Conservation (phyloP, 257 asterid genomes). For the Solanum medicagineum region DNA sequence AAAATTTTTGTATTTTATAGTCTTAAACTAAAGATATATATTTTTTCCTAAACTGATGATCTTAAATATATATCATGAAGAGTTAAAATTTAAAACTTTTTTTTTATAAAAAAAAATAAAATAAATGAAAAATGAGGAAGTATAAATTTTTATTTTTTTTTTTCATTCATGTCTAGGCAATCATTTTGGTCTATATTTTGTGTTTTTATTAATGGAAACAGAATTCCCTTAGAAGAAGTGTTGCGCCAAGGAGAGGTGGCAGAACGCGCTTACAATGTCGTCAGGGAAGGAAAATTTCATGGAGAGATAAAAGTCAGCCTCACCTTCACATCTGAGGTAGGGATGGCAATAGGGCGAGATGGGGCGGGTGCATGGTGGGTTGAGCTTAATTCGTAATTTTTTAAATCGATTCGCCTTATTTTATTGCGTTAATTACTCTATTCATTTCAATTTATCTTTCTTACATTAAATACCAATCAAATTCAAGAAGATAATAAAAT, state of each 20-base stretch:
- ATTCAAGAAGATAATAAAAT: neutral
- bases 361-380: too few species aligned
- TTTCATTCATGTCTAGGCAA: neutral
- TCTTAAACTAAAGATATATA: too few species aligned
- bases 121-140: neutral
- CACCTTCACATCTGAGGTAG: constrained; percentile 50
- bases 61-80: too few species aligned
- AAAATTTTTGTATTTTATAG: too few species aligned
- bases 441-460: neutral
- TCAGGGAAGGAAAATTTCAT: constrained; percentile 47
- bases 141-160: neutral
- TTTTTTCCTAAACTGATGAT: too few species aligned
- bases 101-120: neutral
- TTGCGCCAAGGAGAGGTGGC: constrained; percentile 31
- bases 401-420: too few species aligned
- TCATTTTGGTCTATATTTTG: neutral
- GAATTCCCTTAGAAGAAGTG: constrained; percentile 43
- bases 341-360: too few species aligned
- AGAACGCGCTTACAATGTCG: constrained; percentile 37
- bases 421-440: neutral
- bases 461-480: neutral
- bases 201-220: neutral
- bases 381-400: too few species aligned
- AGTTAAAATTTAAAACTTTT: too few species aligned
- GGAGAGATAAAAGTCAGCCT: constrained; percentile 79